phyloP scores from a whole-genome alignment of 2,329 filamentous ascomycete species.

The Chalara sp. region DNA sequence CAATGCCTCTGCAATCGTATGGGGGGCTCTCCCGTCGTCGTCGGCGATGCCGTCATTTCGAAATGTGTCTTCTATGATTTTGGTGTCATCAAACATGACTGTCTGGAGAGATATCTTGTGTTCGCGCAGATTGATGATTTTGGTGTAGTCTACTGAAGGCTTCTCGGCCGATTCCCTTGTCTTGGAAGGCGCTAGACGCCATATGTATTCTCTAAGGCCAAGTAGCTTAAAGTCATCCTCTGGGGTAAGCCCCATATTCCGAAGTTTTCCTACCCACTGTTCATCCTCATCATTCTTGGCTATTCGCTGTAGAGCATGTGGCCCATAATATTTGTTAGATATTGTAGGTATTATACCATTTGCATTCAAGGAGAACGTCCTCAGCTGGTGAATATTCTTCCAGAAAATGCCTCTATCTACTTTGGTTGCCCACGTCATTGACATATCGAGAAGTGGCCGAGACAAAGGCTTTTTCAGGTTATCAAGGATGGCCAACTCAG shows the following conservation, averaged over 20 bases:
- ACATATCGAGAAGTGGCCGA: slow-evolving; percentile 75
- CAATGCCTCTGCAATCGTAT: slow-evolving; percentile 85
- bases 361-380: slow-evolving; percentile 60
- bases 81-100: slow-evolving; percentile 81
- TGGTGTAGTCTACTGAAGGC: slow-evolving; percentile 46
- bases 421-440: slow-evolving; percentile 78
- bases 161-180: slow-evolving; percentile 11
- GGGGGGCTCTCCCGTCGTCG: slow-evolving; percentile 32
- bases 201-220: slow-evolving; percentile 83
- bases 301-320: slow-evolving; percentile 54
- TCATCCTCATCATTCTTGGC: slow-evolving; percentile 88
- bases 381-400: slow-evolving; percentile 66
- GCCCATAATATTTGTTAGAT: slow-evolving; percentile 48
- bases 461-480: slow-evolving; percentile 76
- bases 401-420: slow-evolving; percentile 80
- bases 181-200: slow-evolving; percentile 71
- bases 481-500: slow-evolving; percentile 71
- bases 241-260: slow-evolving; percentile 70
- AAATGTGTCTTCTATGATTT: slow-evolving; percentile 39
- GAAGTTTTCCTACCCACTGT: slow-evolving; percentile 78
- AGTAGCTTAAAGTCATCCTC: slow-evolving; percentile 91
- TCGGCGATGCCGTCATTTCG: slow-evolving; percentile 29
- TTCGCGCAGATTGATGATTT: slow-evolving; percentile 67
- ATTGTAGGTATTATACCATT: slow-evolving; percentile 46
- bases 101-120: slow-evolving; percentile 78